phyloP scores from a whole-genome alignment of 257 asterid species.

The Solanum dulcamara region DNA sequence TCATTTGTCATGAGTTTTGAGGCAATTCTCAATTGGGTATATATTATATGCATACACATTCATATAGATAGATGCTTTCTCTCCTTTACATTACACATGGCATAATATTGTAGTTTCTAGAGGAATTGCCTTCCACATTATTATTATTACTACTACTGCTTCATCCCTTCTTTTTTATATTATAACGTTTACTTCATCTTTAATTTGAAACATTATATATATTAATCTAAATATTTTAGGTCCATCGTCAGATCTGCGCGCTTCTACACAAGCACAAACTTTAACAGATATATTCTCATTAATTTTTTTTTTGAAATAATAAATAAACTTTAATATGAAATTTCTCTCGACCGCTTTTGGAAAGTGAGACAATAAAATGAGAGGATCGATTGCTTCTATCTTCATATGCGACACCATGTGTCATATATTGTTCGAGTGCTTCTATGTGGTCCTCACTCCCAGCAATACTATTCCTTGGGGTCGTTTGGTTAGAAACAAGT shows the following conservation, averaged over 20 bases:
- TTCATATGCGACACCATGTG: background rate
- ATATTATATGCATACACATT: background rate
- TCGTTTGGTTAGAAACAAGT: no score
- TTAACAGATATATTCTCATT: background rate
- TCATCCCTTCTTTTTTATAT: background rate
- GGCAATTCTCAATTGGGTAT: background rate
- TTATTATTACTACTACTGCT: background rate
- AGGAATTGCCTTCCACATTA: background rate
- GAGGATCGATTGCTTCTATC: background rate
- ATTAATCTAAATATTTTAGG: background rate
- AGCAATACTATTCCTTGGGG: no score
- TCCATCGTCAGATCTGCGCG: background rate
- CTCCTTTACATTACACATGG: background rate
- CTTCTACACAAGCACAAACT: background rate
- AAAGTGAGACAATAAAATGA: background rate
- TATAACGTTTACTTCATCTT: background rate
- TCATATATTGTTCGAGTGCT: background rate
- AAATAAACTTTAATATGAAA: background rate
- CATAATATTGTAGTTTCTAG: background rate
- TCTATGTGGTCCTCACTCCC: background rate
- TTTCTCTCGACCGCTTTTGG: background rate
- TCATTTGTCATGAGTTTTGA: background rate
- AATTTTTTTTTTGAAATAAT: background rate
- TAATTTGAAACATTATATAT: background rate
- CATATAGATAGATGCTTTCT: background rate